Evolutionary conservation across 1,284 basidiomycete genomes (phyloP).

Genomic region (Trametes hirsuta): DNA sequence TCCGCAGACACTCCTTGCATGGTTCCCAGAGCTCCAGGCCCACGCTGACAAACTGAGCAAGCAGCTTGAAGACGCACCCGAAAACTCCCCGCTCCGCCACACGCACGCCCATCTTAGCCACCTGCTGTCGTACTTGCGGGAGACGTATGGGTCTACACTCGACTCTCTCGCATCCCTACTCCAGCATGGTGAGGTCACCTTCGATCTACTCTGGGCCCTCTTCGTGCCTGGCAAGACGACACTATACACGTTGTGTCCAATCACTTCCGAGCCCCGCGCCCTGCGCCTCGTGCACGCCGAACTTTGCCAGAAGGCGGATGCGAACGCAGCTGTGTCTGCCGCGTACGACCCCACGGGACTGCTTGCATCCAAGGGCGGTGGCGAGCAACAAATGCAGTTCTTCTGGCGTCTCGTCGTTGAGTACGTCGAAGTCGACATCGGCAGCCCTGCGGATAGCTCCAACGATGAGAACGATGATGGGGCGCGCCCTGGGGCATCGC

Average conservation of each 20-base stretch:
- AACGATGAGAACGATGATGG: slow-evolving; percentile 36
- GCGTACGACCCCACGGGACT: slow-evolving; percentile 33
- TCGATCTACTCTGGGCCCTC: slow-evolving; percentile 59
- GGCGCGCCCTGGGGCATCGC: slow-evolving; percentile 34
- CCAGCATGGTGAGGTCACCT: slow-evolving; percentile 58
- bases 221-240: slow-evolving; percentile 53
- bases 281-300: slow-evolving; percentile 47
- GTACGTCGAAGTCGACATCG: slow-evolving; percentile 36
- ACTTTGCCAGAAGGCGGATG: slow-evolving; percentile 35
- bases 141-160: slow-evolving; percentile 49
- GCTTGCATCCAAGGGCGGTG: slow-evolving; percentile 20
- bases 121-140: slow-evolving; percentile 48
- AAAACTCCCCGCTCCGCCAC: slow-evolving; percentile 36
- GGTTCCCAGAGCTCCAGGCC: slow-evolving; percentile 48
- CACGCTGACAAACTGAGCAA: slow-evolving; percentile 44
- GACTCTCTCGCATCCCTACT: slow-evolving; percentile 49
- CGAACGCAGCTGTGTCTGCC: slow-evolving; percentile 21
- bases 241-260: slow-evolving; percentile 54
- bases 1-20: slow-evolving; percentile 57
- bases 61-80: slow-evolving; percentile 38
- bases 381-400: slow-evolving; percentile 30
- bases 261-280: slow-evolving; percentile 54
- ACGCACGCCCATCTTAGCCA: slow-evolving; percentile 46
- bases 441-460: slow-evolving; percentile 33
- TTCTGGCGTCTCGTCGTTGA: slow-evolving; percentile 36